phyloP scores from a whole-genome alignment of 371 early-diverging fungal genomes.

The Haplosporangium sp. region DNA sequence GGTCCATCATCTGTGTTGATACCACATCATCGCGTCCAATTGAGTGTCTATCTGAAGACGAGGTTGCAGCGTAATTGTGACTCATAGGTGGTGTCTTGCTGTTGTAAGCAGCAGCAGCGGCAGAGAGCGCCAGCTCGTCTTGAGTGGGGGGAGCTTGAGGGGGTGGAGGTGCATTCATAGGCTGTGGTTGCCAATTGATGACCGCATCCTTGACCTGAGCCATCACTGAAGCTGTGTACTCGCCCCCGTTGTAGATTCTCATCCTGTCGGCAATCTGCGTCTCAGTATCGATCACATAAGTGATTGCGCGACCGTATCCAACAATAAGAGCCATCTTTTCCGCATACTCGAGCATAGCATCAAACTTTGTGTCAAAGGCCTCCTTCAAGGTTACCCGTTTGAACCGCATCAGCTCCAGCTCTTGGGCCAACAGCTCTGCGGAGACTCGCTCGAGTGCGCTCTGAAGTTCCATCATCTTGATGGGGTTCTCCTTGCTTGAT shows the following conservation, averaged over 20 bases:
- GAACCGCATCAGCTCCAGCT: slow-evolving; percentile 27
- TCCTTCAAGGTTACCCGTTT: slow-evolving; percentile 26
- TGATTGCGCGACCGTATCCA: slow-evolving; percentile 29
- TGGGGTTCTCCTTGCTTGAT: slow-evolving; percentile 37
- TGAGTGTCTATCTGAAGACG: too few species aligned
- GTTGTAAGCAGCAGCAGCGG: slow-evolving; percentile 24
- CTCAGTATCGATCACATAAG: slow-evolving; percentile 34
- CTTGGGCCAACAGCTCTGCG: slow-evolving; percentile 19
- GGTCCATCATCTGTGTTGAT: too few species aligned
- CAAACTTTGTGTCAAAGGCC: slow-evolving; percentile 28
- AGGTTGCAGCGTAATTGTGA: background rate
- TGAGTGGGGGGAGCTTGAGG: slow-evolving; percentile 22
- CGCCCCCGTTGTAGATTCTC: slow-evolving; percentile 33
- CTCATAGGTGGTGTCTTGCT: slow-evolving; percentile 16
- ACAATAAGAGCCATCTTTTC: slow-evolving; percentile 33
- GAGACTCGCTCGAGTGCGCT: slow-evolving; percentile 19
- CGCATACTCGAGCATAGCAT: slow-evolving; percentile 25
- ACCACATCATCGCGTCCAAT: too few species aligned
- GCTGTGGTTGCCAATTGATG: slow-evolving; percentile 39
- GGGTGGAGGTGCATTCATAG: slow-evolving; percentile 17
- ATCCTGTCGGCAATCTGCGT: slow-evolving; percentile 22
- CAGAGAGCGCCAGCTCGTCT: slow-evolving; percentile 30
- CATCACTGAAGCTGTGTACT: slow-evolving; percentile 39
- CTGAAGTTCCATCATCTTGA: slow-evolving; percentile 37
- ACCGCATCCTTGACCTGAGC: slow-evolving; percentile 41